Conservation (phyloP, 1,284 basidiomycete species). For the Ustilago loliicola region DNA sequence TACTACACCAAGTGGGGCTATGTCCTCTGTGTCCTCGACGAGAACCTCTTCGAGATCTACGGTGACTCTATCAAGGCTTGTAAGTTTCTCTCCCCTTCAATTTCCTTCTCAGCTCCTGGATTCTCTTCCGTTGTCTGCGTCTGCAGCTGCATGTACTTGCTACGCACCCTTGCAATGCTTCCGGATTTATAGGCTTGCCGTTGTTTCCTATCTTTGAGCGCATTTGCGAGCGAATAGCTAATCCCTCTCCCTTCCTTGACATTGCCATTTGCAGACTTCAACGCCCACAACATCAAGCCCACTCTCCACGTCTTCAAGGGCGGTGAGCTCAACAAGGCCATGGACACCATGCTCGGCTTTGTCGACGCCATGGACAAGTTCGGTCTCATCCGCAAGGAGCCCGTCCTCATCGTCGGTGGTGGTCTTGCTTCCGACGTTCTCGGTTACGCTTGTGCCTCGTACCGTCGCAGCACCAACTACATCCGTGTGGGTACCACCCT, state of each 20-base stretch:
- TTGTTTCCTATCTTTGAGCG: background rate
- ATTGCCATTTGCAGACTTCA: conserved; percentile 67
- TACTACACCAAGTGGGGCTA: conserved; percentile 72
- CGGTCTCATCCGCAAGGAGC: conserved; percentile 73
- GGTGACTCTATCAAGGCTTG: conserved; percentile 64
- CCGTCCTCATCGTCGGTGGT: conserved; percentile 72
- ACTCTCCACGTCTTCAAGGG: conserved; percentile 73
- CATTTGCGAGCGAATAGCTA: background rate
- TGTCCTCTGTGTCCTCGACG: conserved; percentile 72
- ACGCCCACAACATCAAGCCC: conserved; percentile 71
- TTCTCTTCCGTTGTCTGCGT: background rate
- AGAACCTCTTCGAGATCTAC: conserved; percentile 68
- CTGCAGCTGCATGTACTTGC: background rate
- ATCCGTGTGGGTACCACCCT: conserved; percentile 73
- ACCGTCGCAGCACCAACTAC: conserved; percentile 73
- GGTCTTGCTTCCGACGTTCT: conserved; percentile 71
- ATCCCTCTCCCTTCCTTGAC: conserved; percentile 34
- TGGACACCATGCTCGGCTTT: conserved; percentile 72
- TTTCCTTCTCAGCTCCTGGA: background rate
- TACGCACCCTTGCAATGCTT: background rate
- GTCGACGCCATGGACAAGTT: conserved; percentile 73
- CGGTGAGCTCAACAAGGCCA: conserved; percentile 73
- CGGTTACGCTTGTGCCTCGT: conserved; percentile 72
- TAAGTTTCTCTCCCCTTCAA: conserved; percentile 25
- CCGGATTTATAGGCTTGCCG: background rate